Percentiles rank a stretch among this genome's conserved stretches.
phyloP scores from a whole-genome alignment of 306 rosid genomes.

The Glycine latifolia region DNA sequence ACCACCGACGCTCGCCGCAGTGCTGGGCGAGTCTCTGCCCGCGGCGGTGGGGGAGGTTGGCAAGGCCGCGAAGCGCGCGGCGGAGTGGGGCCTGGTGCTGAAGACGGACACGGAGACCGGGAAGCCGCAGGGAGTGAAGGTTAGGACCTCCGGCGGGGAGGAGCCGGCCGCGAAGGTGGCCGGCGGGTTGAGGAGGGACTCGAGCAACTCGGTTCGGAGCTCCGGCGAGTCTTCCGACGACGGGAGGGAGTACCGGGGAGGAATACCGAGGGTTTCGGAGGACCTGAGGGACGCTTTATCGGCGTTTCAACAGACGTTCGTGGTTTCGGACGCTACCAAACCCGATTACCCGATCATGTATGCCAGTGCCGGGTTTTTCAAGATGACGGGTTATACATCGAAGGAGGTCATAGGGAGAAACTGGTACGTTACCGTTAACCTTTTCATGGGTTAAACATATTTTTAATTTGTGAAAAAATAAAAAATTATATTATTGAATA shows the following conservation, averaged over 20 bases:
- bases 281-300: constrained; percentile 84
- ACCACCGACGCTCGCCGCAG: constrained; percentile 49
- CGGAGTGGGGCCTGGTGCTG: constrained; percentile 96
- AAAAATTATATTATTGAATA: too few species aligned
- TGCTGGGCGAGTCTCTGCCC: constrained; percentile 34
- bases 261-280: constrained; percentile 80
- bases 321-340: constrained; percentile 92
- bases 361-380: constrained; percentile 95
- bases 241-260: constrained; percentile 64
- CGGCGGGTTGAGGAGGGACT: constrained; percentile 62
- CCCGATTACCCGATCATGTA: constrained; percentile 91
- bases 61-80: constrained; percentile 78
- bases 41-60: background rate
- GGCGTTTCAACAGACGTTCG: constrained; percentile 91
- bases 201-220: constrained; percentile 69
- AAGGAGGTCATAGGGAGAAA: constrained; percentile 90
- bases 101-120: constrained; percentile 87
- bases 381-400: constrained; percentile 94
- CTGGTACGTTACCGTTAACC: constrained; percentile 53
- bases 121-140: constrained; percentile 76
- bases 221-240: constrained; percentile 75
- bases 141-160: constrained; percentile 69
- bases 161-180: constrained; percentile 44
- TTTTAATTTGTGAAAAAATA: too few species aligned
- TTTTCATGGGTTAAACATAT: too few species aligned